Conservation (phyloP, 495 filamentous ascomycete genomes). For the Aspergillus baeticus region DNA sequence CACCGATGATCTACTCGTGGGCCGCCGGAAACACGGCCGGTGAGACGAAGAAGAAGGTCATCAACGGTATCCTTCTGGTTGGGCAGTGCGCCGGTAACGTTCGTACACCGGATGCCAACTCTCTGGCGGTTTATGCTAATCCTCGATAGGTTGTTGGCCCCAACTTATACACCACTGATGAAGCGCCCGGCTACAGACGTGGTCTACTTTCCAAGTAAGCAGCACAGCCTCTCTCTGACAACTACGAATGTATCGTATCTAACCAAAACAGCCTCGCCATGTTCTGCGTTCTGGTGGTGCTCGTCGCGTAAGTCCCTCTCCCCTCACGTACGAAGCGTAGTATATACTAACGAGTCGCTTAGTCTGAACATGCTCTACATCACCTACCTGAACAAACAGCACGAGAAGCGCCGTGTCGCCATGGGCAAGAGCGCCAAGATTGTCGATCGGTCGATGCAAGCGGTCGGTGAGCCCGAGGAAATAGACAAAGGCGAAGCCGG, state of each 20-base stretch:
- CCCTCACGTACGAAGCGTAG: no score
- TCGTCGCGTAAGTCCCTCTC: constrained; percentile 36
- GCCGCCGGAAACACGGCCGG: constrained; percentile 61
- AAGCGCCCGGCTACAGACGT: constrained; percentile 52
- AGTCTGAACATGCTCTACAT: constrained; percentile 43
- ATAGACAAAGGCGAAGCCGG: constrained; percentile 40
- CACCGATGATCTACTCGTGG: constrained; percentile 64
- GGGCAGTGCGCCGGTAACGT: constrained; percentile 61
- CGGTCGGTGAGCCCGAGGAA: constrained; percentile 39
- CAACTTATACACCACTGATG: constrained; percentile 55
- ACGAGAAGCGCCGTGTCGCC: constrained; percentile 44
- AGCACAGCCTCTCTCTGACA: neutral
- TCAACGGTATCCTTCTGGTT: constrained; percentile 55
- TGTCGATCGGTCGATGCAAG: constrained; percentile 37
- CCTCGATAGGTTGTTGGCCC: constrained; percentile 49
- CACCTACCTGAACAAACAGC: constrained; percentile 46
- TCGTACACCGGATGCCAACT: constrained; percentile 14
- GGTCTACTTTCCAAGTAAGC: constrained; percentile 53
- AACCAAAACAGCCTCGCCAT: constrained; percentile 41
- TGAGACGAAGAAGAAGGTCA: constrained; percentile 62
- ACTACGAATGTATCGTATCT: no score
- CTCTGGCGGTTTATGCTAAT: neutral
- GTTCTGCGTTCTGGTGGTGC: constrained; percentile 51
- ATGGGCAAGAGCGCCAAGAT: constrained; percentile 50
- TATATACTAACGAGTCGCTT: no score